These are phyloP conservation scores for Pseudopyricularia cyperi DNA, from an alignment of 2,329 filamentous ascomycete species.

Conservation along the genomic window DNA sequence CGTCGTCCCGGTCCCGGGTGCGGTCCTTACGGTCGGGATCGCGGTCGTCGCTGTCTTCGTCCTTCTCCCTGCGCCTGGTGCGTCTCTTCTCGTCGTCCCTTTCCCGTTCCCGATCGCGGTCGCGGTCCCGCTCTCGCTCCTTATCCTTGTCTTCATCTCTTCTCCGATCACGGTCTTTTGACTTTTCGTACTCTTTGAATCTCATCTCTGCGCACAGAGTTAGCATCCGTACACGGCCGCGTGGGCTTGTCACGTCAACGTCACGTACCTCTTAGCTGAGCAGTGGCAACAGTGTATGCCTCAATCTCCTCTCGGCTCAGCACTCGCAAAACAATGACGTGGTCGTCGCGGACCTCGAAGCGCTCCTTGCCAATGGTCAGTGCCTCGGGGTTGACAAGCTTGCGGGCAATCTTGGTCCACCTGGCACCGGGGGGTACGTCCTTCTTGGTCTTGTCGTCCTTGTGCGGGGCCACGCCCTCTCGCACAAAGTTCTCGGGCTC, in stretches of 20 bases:
- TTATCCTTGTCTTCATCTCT: constrained; percentile 1
- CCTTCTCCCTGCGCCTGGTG: constrained; percentile 9
- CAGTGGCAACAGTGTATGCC: constrained; percentile 69
- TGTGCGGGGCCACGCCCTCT: constrained; percentile 87
- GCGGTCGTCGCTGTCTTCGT: constrained; percentile 15
- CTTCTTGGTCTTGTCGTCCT: constrained; percentile 63
- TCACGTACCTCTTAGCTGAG: constrained; percentile 61
- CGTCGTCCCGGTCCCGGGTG: not conserved
- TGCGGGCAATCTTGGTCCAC: constrained; percentile 87
- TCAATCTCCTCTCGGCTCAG: constrained; percentile 83
- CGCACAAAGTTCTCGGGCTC: constrained; percentile 73
- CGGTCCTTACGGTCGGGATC: constrained; percentile 11
- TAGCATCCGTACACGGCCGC: not conserved
- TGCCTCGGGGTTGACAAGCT: constrained; percentile 80
- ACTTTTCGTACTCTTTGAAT: constrained; percentile 23
- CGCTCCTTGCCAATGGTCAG: constrained; percentile 78
- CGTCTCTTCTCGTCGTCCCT: constrained; percentile 2
- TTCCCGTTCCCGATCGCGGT: constrained; percentile 3
- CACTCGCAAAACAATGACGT: constrained; percentile 84
- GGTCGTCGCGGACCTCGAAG: constrained; percentile 84
- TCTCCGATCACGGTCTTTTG: not conserved
- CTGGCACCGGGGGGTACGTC: constrained; percentile 67
- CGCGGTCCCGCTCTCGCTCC: constrained; percentile 1
- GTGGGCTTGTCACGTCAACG: not conserved
- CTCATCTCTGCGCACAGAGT: constrained; percentile 14